These are phyloP conservation scores for Rosa hybrid DNA, from an alignment of 331 rosid genomes.

Conservation along the genomic window DNA sequence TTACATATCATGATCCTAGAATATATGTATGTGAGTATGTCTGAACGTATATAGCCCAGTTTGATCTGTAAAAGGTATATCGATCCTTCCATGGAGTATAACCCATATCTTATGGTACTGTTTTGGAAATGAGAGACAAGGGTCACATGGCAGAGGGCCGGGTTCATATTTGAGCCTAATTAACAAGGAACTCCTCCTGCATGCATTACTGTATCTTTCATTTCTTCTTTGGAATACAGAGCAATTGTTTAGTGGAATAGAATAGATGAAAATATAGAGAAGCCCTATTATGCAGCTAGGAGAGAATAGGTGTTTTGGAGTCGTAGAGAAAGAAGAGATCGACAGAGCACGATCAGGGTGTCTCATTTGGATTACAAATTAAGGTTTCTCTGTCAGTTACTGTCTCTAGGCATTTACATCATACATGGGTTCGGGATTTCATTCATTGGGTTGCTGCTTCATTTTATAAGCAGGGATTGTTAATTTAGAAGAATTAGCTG, in stretches of 20 bases:
- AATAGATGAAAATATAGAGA: not conserved
- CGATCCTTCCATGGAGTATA: too few species aligned
- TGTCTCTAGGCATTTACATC: constrained; percentile 24
- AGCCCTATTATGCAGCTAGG: too few species aligned
- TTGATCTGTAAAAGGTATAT: too few species aligned
- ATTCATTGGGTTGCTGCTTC: not conserved
- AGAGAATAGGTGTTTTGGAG: too few species aligned
- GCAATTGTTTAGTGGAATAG: constrained; percentile 1
- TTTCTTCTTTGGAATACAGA: not conserved
- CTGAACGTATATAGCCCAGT: too few species aligned
- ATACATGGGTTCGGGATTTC: constrained; percentile 26
- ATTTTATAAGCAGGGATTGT: constrained; percentile 6
- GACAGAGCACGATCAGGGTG: constrained; percentile 1
- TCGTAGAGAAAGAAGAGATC: too few species aligned
- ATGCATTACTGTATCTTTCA: not conserved
- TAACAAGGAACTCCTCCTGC: not conserved
- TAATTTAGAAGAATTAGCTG: not conserved
- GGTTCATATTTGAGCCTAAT: too few species aligned
- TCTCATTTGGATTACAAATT: constrained; percentile 23
- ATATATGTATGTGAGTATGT: too few species aligned
- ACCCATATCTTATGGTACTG: too few species aligned
- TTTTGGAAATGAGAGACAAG: too few species aligned
- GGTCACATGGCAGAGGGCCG: too few species aligned
- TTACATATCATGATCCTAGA: too few species aligned
- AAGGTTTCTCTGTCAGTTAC: constrained; percentile 21